These are phyloP conservation scores for Phaeophleospora eucalypticola DNA, from an alignment of 2,329 filamentous ascomycete genomes.

Conservation along the genomic window DNA sequence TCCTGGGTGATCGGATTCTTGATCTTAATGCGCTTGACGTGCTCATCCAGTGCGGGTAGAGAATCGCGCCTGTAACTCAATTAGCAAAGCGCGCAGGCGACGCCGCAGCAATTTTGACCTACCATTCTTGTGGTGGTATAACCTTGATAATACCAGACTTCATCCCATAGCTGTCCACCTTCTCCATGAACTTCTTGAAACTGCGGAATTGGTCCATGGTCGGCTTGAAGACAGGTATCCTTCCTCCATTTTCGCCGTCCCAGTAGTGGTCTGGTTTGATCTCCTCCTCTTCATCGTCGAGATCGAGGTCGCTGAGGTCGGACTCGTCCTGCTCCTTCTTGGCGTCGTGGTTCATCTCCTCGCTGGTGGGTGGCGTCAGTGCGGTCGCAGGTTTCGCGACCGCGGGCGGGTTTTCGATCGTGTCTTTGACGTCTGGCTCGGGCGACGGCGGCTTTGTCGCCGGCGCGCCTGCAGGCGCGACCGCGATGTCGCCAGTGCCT, in stretches of 20 bases:
- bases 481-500: slow-evolving; percentile 11
- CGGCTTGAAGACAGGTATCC: slow-evolving; percentile 90
- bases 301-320: slow-evolving; percentile 46
- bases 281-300: slow-evolving; percentile 47
- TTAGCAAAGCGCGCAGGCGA: slow-evolving; percentile 16
- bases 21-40: slow-evolving; percentile 86
- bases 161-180: slow-evolving; percentile 93
- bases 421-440: slow-evolving; percentile 23
- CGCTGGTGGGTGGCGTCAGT: slow-evolving; percentile 50
- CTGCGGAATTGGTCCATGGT: slow-evolving; percentile 92
- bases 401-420: slow-evolving; percentile 20
- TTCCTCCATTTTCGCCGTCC: slow-evolving; percentile 55
- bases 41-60: slow-evolving; percentile 73
- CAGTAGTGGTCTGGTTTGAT: slow-evolving; percentile 85
- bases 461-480: slow-evolving; percentile 4
- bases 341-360: slow-evolving; percentile 43
- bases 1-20: slow-evolving; percentile 98
- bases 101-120: slow-evolving; percentile 34
- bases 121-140: slow-evolving; percentile 91
- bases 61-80: slow-evolving; percentile 55
- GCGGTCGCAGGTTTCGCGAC: slow-evolving; percentile 32
- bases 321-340: slow-evolving; percentile 42
- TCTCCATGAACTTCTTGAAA: slow-evolving; percentile 87
- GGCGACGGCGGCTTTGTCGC: slow-evolving; percentile 21
- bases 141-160: slow-evolving; percentile 95